Evolutionary conservation across 306 rosid genomes (phyloP).

Genomic region (Cucurbita argyrosperma): DNA sequence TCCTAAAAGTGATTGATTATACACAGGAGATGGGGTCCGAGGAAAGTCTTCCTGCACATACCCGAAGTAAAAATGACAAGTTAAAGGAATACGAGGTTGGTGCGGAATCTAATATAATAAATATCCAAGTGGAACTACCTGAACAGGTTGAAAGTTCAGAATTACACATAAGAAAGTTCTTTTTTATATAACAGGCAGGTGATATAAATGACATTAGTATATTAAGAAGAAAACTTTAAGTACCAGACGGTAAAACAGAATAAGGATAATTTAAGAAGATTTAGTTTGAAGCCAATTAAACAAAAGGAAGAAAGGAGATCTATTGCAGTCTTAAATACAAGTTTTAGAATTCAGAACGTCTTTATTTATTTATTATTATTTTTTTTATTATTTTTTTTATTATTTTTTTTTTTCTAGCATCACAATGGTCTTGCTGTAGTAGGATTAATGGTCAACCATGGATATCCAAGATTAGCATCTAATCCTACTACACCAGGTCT

Average conservation of each 20-base stretch:
- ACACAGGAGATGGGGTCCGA: slow-evolving; percentile 52
- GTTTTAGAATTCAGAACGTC: not conserved
- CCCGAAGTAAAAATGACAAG: not conserved
- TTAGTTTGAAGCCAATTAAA: not conserved
- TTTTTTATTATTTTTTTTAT: no score
- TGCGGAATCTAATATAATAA: not conserved
- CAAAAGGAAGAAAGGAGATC: not conserved
- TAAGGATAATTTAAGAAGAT: not conserved
- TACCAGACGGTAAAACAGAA: not conserved
- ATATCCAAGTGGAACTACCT: not conserved
- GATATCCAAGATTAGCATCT: no score
- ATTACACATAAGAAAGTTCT: not conserved
- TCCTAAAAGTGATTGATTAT: slow-evolving; percentile 31
- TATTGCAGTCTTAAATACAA: not conserved
- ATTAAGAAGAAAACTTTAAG: not conserved
- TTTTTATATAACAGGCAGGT: not conserved
- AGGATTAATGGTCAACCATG: no score
- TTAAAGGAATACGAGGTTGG: not conserved
- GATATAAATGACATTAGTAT: not conserved
- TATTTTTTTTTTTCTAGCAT: not conserved
- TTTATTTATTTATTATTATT: no score
- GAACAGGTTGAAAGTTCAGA: not conserved
- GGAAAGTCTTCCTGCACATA: slow-evolving; percentile 44
- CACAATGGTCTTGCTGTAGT: not conserved
- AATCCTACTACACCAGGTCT: not conserved